A percentile compares a stretch with the other conserved stretches of the same genome.
Evolutionary conservation across 2,329 filamentous ascomycete genomes (phyloP).

Genomic region (Colletotrichum chrysophilum): DNA sequence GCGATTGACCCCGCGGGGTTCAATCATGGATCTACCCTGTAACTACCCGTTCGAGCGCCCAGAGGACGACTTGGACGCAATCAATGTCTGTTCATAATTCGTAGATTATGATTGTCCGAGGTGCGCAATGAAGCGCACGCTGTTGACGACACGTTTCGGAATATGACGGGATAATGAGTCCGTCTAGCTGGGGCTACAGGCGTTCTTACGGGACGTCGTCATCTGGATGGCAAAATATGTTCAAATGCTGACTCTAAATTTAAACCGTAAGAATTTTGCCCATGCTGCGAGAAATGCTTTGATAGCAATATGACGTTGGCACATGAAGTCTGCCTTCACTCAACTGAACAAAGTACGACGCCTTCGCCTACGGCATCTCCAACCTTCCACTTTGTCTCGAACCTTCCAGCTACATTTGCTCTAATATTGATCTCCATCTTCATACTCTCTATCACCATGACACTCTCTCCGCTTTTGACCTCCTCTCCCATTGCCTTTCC

Average conservation of each 20-base stretch:
- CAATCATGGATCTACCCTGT: neutral
- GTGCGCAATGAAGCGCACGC: neutral
- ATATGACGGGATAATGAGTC: neutral
- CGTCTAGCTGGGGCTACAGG: no score
- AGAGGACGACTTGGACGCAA: neutral
- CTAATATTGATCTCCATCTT: neutral
- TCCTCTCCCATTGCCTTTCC: neutral
- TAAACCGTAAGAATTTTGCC: neutral
- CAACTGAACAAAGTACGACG: neutral
- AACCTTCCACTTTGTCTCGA: neutral
- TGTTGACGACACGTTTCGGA: neutral
- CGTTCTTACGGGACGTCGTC: rapidly evolving
- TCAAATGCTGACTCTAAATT: neutral
- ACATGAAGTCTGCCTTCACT: neutral
- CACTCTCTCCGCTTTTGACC: neutral
- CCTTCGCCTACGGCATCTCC: neutral
- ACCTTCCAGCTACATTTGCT: neutral
- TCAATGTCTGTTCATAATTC: neutral
- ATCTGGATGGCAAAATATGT: neutral
- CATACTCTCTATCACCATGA: neutral
- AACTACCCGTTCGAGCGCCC: neutral
- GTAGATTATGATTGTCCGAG: neutral
- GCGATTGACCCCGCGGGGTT: neutral
- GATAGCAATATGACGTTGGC: rapidly evolving
- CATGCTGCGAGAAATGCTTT: neutral